Conservation (phyloP, 148 eudicot species). For the Nepenthes gracilis region DNA sequence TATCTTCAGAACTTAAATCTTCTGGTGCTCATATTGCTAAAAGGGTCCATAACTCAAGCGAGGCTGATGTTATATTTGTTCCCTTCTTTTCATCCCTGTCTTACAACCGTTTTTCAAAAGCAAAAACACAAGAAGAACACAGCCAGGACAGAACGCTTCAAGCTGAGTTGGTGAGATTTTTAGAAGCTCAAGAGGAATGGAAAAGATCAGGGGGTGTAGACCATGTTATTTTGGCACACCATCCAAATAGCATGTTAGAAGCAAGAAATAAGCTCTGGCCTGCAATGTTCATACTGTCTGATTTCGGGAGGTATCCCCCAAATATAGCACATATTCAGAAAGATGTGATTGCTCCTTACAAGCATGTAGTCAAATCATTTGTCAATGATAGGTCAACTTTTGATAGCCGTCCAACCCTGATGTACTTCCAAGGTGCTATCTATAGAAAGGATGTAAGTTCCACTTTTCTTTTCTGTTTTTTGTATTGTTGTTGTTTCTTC, state of each 20-base stretch:
- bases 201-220: conserved; percentile 75
- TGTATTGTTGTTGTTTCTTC: not conserved
- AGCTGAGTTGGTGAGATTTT: conserved; percentile 55
- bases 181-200: conserved; percentile 79
- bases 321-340: conserved; percentile 85
- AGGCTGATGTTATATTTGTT: conserved; percentile 85
- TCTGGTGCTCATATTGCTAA: conserved; percentile 36
- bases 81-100: conserved; percentile 88
- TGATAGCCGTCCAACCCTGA: conserved; percentile 71
- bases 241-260: conserved; percentile 82
- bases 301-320: conserved; percentile 96
- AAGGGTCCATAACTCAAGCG: conserved; percentile 73
- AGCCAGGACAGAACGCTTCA: conserved; percentile 46
- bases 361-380: conserved; percentile 56
- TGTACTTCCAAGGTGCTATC: conserved; percentile 90
- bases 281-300: conserved; percentile 72
- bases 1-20: conserved; percentile 48
- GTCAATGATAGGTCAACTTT: conserved; percentile 60
- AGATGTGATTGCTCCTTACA: conserved; percentile 94
- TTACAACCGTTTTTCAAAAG: conserved; percentile 59
- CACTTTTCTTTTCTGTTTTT: not conserved
- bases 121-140: conserved; percentile 31
- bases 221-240: conserved; percentile 85
- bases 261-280: conserved; percentile 89
- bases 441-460: conserved; percentile 89